Evolutionary conservation across 768 basidiomycete genomes (phyloP).

Genomic region (Boletellus sp.): DNA sequence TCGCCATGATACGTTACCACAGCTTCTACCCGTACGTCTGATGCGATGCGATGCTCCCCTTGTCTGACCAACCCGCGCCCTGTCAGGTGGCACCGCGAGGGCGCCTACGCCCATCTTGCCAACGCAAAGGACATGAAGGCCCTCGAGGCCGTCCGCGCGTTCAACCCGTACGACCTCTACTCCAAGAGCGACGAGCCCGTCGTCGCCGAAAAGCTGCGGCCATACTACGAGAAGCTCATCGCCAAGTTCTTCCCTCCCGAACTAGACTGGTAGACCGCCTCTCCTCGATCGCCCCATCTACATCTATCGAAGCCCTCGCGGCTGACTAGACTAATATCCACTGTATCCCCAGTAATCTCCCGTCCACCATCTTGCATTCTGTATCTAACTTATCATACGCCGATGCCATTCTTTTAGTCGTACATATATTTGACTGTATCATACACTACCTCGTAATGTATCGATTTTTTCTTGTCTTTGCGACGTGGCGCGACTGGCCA

Average conservation of each 20-base stretch:
- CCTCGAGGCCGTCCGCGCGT: constrained; percentile 73
- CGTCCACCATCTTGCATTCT: neutral
- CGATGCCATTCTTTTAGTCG: neutral
- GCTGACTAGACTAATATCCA: constrained; percentile 4
- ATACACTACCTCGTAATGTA: neutral
- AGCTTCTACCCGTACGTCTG: constrained; percentile 81
- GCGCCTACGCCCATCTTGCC: constrained; percentile 76
- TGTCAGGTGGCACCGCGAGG: constrained; percentile 79
- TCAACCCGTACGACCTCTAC: constrained; percentile 95
- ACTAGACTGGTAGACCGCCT: constrained; percentile 65
- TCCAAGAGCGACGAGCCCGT: constrained; percentile 78
- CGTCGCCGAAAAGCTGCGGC: constrained; percentile 57
- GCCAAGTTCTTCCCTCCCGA: constrained; percentile 80
- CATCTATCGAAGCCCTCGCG: constrained; percentile 5
- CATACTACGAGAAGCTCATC: constrained; percentile 83
- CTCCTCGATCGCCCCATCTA: neutral
- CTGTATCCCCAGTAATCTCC: neutral
- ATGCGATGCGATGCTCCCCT: too few species aligned
- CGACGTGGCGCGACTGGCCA: too few species aligned
- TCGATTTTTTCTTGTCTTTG: neutral
- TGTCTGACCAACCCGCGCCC: neutral
- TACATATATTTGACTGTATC: constrained; percentile 1
- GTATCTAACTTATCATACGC: constrained; percentile 14
- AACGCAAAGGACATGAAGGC: constrained; percentile 63
- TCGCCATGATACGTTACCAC: constrained; percentile 93